A percentile compares a stretch with the other conserved stretches of the same genome.
phyloP scores from a whole-genome alignment of 2,329 filamentous ascomycete species.

The Salinomyces thailandicus region DNA sequence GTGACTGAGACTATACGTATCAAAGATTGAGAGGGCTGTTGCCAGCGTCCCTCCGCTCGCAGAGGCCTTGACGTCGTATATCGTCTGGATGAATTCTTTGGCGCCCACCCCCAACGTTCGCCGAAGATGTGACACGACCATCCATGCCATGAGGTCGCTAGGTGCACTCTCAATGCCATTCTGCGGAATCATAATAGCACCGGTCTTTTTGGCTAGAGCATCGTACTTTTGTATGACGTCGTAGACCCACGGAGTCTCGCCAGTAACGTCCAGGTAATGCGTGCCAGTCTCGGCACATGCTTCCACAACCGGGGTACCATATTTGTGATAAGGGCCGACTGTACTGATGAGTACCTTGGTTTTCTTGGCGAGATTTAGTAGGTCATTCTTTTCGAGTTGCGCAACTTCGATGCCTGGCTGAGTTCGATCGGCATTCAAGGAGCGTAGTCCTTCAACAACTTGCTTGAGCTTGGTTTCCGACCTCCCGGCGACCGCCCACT shows the following conservation, averaged over 20 bases:
- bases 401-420: constrained; percentile 52
- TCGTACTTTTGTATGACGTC: constrained; percentile 54
- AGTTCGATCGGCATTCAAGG: constrained; percentile 56
- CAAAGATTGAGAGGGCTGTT: constrained; percentile 51
- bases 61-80: constrained; percentile 45
- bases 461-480: constrained; percentile 63
- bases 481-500: constrained; percentile 81
- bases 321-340: constrained; percentile 53
- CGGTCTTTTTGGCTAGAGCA: constrained; percentile 46
- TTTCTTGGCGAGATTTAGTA: constrained; percentile 43
- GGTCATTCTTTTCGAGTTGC: constrained; percentile 39
- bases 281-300: constrained; percentile 55
- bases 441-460: constrained; percentile 56
- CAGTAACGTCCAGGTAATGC: constrained; percentile 57
- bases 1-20: constrained; percentile 37
- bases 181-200: constrained; percentile 52
- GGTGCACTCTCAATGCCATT: constrained; percentile 53
- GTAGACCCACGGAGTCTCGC: constrained; percentile 54
- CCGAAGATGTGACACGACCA: constrained; percentile 44
- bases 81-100: constrained; percentile 40
- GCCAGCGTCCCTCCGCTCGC: constrained; percentile 51
- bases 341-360: constrained; percentile 51
- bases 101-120: constrained; percentile 41
- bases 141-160: constrained; percentile 45
- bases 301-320: constrained; percentile 54